phyloP scores from a whole-genome alignment of 495 filamentous ascomycete genomes.

The Mycothermus thermophilus region DNA sequence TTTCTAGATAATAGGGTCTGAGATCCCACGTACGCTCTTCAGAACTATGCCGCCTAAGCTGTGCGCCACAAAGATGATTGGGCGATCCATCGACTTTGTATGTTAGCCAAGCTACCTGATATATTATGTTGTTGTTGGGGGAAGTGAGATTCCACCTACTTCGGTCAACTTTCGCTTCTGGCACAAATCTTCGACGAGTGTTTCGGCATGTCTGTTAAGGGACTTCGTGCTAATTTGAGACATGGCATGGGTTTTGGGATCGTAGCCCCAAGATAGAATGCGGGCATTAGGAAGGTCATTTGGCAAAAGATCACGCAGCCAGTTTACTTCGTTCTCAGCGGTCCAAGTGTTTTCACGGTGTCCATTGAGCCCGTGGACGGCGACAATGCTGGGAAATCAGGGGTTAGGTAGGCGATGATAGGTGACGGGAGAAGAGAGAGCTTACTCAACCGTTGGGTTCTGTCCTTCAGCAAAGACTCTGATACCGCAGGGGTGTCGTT shows the following conservation, averaged over 20 bases:
- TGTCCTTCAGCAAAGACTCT: too few relatives aligned
- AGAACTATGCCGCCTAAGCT: constrained; percentile 25
- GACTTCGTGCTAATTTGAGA: constrained; percentile 1
- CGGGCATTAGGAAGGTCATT: constrained; percentile 15
- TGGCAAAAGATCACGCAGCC: constrained; percentile 23
- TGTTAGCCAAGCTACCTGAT: too few relatives aligned
- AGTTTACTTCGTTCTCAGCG: constrained; percentile 2
- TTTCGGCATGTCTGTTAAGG: constrained; percentile 6
- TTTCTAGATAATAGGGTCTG: too few relatives aligned
- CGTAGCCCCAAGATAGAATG: constrained; percentile 23
- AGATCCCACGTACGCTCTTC: constrained; percentile 17
- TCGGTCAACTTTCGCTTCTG: constrained; percentile 2
- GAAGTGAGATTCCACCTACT: too few relatives aligned
- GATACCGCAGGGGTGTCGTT: too few relatives aligned
- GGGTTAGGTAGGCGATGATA: too few relatives aligned
- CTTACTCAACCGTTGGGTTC: too few relatives aligned
- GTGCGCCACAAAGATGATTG: constrained; percentile 23
- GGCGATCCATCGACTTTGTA: constrained; percentile 5
- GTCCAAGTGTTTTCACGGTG: constrained; percentile 6
- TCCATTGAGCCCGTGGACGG: constrained; percentile 7
- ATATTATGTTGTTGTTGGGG: too few relatives aligned
- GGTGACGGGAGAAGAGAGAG: too few relatives aligned
- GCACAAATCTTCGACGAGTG: constrained; percentile 3
- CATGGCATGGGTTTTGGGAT: constrained; percentile 7
- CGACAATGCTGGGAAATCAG: constrained; percentile 9